Percentiles rank a stretch among this genome's conserved stretches.
Evolutionary conservation across 352 stramenopile genomes (phyloP).

Genomic region (Thalassiosira delicatula): DNA sequence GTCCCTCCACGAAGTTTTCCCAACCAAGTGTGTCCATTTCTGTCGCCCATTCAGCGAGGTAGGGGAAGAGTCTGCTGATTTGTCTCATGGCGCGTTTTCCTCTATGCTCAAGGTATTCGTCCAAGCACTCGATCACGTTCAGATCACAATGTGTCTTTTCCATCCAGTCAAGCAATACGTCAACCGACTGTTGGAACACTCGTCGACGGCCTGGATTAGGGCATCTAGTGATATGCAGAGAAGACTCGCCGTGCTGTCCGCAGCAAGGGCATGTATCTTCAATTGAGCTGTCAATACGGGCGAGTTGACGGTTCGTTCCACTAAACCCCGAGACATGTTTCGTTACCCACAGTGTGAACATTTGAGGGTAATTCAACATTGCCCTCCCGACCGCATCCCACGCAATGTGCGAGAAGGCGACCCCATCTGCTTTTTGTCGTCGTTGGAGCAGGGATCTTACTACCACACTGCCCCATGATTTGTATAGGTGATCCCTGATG

Average conservation of each 20-base stretch:
- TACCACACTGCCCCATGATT: constrained; percentile 32
- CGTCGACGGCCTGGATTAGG: neutral
- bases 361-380: constrained; percentile 1
- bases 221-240: neutral
- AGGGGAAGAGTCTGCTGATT: too few relatives aligned
- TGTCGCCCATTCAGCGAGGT: too few relatives aligned
- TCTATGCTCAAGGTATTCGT: neutral
- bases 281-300: neutral
- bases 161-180: neutral
- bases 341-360: constrained; percentile 31
- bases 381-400: constrained; percentile 23
- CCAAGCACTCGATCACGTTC: neutral
- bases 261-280: neutral
- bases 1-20: constrained; percentile 40
- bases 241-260: neutral
- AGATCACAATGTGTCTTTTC: neutral
- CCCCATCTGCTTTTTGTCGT: too few relatives aligned
- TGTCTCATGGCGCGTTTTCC: too few relatives aligned
- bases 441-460: too few relatives aligned
- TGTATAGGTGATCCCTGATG: constrained; percentile 3
- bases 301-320: constrained; percentile 21
- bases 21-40: constrained; percentile 37
- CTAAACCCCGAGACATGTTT: constrained; percentile 34
- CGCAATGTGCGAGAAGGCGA: too few relatives aligned
- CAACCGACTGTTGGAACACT: neutral